These are phyloP conservation scores for Daedaleopsis nitida DNA, from an alignment of 768 basidiomycete genomes.

Conservation along the genomic window DNA sequence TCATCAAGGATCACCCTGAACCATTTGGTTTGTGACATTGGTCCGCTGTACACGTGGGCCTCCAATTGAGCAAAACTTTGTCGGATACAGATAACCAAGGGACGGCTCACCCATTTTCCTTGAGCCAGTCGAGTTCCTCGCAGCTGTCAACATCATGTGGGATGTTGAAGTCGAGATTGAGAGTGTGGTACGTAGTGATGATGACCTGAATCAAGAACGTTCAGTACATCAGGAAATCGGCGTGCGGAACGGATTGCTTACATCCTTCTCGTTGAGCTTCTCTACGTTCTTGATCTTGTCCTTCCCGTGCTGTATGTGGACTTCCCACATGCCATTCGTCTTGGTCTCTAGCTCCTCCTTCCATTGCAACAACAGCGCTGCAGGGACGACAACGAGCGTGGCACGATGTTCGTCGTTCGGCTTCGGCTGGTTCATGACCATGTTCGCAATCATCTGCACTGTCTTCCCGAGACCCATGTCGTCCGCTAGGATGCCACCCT, in stretches of 20 bases:
- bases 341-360: constrained; percentile 73
- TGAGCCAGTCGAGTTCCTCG: constrained; percentile 52
- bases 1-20: constrained; percentile 78
- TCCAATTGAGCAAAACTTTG: background rate
- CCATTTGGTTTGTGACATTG: constrained; percentile 62
- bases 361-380: constrained; percentile 78
- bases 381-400: constrained; percentile 76
- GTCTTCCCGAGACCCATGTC: constrained; percentile 79
- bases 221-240: background rate
- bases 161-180: constrained; percentile 59
- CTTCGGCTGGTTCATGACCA: constrained; percentile 64
- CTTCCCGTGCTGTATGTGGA: constrained; percentile 73
- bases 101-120: constrained; percentile 47
- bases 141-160: constrained; percentile 48
- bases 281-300: constrained; percentile 61
- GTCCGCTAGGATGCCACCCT: constrained; percentile 70
- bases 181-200: constrained; percentile 76
- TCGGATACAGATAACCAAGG: background rate
- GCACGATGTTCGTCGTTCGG: constrained; percentile 48
- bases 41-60: constrained; percentile 52
- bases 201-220: constrained; percentile 48
- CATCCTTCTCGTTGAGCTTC: constrained; percentile 55
- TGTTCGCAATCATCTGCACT: constrained; percentile 79
- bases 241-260: constrained; percentile 27
- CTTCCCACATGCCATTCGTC: constrained; percentile 60